Conservation (phyloP, 1,139 yeast genomes). For the Hemisphaericaspora lyxosophila region DNA sequence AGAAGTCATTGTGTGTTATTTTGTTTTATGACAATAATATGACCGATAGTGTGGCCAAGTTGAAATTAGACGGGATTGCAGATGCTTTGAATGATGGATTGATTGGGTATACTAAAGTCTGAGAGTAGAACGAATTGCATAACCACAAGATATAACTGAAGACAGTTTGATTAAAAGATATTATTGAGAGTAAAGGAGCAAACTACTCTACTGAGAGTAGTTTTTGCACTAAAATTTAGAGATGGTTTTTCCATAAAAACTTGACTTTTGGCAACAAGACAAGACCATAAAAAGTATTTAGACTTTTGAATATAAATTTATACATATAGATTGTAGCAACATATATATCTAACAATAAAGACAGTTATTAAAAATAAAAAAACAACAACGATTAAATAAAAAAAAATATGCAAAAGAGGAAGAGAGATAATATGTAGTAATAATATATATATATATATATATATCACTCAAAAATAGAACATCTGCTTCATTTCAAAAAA, state of each 20-base stretch:
- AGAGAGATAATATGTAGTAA: not conserved
- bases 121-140: too few relatives aligned
- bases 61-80: constrained; percentile 39
- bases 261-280: too few relatives aligned
- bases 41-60: constrained; percentile 46
- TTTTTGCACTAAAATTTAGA: too few relatives aligned
- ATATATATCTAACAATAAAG: not conserved
- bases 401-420: not conserved
- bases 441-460: too few relatives aligned
- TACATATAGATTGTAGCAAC: not conserved
- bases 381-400: not conserved
- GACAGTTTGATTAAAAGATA: too few relatives aligned
- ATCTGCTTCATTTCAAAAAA: not conserved
- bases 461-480: not conserved
- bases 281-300: too few relatives aligned
- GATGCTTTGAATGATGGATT: constrained; percentile 34
- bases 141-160: too few relatives aligned
- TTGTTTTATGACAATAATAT: constrained; percentile 32
- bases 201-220: too few relatives aligned
- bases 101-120: constrained; percentile 22
- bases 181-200: too few relatives aligned
- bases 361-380: not conserved
- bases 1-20: constrained; percentile 22
- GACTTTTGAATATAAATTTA: too few relatives aligned
- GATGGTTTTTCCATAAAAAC: too few relatives aligned